Base-by-base conservation (phyloP, 345 rosid genomes). In the Clausena lansium region DNA sequence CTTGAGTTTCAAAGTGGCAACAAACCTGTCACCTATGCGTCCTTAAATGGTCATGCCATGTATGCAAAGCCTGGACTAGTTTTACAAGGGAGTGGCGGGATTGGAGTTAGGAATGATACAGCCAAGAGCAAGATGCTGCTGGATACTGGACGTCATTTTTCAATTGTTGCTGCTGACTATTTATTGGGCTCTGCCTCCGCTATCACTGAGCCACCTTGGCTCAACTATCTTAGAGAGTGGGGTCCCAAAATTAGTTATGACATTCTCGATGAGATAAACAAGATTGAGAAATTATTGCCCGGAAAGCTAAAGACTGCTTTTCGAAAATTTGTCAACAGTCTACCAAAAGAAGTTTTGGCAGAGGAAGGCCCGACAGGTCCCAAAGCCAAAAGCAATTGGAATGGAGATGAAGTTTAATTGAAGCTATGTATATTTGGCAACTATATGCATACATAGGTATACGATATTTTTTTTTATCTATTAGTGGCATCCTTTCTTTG, bases 301-400 rank as follows among this genome's bases (percentile, higher is more conserved):
- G 87, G 83, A 27, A 45, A 55, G 67, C 85, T 94, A 32, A 91
- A 83, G 80, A 80, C 87, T 59, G 89, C 82, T 6, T 91, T 94
- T 67, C 77, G 73, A 25, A 85, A 86, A 36, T 73, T 91, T 50
- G 69, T 86, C 5, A 83, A 66, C 35, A 78, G 89, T 76, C 64
- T 93, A 63, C 97, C 97, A 9, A 35, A 71, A 57, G 93, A 93
- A 81, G 83, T 90, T 17, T 72, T 84, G 7, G 94, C 93, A 19
- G 89, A 94, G 85, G 93, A 94, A 78, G 97, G 98, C 77, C 97
- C 98, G 17, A 91, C 94, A 2, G 96, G 97, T 64, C 97, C 98
- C 33, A 92, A 91, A 80, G 61, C 81, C 27, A 92, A 94, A n/a
- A n/a, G 76, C 4, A 92, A 72, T 74, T 94, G 96, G 97, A 55